A percentile compares a stretch with the other conserved stretches of the same genome.
Evolutionary conservation across 805 yeast genomes (phyloP).

Genomic region (Jamesozyma hellenica): DNA sequence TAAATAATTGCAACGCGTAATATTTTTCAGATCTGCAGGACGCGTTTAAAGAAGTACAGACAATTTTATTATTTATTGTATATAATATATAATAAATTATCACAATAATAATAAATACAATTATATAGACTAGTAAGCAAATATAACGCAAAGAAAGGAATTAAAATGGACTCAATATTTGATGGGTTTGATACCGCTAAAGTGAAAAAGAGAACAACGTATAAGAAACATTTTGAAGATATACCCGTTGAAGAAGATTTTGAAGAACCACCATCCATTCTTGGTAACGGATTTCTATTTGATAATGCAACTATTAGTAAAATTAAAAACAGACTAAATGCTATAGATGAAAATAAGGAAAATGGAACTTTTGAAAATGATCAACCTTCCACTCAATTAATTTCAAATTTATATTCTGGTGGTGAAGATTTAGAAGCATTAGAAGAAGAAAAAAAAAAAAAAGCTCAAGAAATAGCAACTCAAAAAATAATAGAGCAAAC

Average conservation of each 20-base stretch:
- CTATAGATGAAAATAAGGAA: neutral
- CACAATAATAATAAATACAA: too few relatives aligned
- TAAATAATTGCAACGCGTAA: too few relatives aligned
- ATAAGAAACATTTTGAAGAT: constrained; percentile 11
- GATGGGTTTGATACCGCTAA: constrained; percentile 9
- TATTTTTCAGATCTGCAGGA: too few relatives aligned
- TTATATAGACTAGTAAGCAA: too few relatives aligned
- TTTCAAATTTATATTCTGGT: constrained; percentile 19
- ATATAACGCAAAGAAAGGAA: too few relatives aligned
- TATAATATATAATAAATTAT: too few relatives aligned
- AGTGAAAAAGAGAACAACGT: constrained; percentile 17
- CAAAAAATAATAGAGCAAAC: neutral
- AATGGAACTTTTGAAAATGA: neutral
- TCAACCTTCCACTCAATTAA: constrained; percentile 7
- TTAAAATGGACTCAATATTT: constrained; percentile 20
- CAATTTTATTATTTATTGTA: too few relatives aligned
- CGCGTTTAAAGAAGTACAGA: too few relatives aligned
- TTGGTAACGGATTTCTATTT: constrained; percentile 20
- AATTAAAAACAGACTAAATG: constrained; percentile 19
- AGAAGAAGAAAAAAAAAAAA: neutral
- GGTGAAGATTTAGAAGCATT: constrained; percentile 12
- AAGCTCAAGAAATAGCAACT: neutral
- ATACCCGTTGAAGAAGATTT: constrained; percentile 4
- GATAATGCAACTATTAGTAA: constrained; percentile 12
- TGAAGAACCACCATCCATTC: constrained; percentile 6